A percentile compares a stretch with the other conserved stretches of the same genome.
Conservation (phyloP, 768 basidiomycete genomes). For the Rubroboletus pulcherrimus region DNA sequence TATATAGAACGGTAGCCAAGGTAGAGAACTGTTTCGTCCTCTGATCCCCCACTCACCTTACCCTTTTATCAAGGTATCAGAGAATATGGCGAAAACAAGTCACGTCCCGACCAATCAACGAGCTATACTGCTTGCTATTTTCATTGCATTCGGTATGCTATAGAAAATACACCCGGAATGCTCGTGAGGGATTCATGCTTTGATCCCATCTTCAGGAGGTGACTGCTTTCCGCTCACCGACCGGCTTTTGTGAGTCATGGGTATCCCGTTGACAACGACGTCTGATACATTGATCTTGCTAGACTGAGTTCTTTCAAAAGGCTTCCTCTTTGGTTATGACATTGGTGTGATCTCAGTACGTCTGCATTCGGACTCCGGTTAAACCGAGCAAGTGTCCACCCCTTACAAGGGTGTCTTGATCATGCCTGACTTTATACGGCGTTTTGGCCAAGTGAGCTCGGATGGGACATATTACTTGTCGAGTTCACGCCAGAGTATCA, state of each 20-base stretch:
- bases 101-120: constrained; percentile 12
- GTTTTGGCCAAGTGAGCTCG: constrained; percentile 8
- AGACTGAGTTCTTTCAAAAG: constrained; percentile 5
- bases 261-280: neutral
- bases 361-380: neutral
- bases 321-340: constrained; percentile 14
- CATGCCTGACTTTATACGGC: constrained; percentile 14
- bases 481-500: constrained; percentile 17
- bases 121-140: constrained; percentile 10
- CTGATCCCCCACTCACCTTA: neutral
- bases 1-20: neutral
- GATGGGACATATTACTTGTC: constrained; percentile 13
- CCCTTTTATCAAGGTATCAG: neutral
- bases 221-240: neutral
- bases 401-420: constrained; percentile 10
- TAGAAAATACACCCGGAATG: neutral
- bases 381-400: neutral
- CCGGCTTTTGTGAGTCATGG: neutral
- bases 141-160: constrained; percentile 15
- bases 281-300: neutral
- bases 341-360: constrained; percentile 16
- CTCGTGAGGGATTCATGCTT: neutral
- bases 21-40: neutral
- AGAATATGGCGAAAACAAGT: neutral
- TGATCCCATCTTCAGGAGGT: constrained; percentile 7